These are phyloP conservation scores for Cercophora newfieldiana DNA, from an alignment of 495 filamentous ascomycete genomes.

Conservation along the genomic window DNA sequence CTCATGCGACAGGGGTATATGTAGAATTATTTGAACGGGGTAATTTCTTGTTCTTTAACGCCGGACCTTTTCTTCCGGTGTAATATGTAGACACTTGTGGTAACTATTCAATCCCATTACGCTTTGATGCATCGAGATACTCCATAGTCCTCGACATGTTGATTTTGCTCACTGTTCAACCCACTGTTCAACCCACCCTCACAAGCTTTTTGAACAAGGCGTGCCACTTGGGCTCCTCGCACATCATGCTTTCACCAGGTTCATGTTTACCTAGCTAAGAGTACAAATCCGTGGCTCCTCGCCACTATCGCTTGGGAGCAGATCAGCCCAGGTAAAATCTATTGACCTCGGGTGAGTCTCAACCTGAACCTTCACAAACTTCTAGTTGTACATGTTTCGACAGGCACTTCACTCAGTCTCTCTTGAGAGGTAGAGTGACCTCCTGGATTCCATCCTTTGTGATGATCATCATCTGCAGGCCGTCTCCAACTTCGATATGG, in stretches of 20 bases:
- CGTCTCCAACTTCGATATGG: conserved; percentile 98
- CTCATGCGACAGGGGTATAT: not conserved
- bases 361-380: not conserved
- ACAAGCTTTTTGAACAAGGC: no score
- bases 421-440: conserved; percentile 79
- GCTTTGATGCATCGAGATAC: no score
- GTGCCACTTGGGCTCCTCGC: no score
- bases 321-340: not conserved
- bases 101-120: no score
- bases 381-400: not conserved
- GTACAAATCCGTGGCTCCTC: not conserved
- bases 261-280: not conserved
- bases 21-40: no score
- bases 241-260: no score
- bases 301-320: not conserved
- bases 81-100: no score
- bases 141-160: no score
- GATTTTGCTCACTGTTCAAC: no score
- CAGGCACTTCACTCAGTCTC: conserved; percentile 52
- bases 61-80: conserved; percentile 13
- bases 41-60: no score
- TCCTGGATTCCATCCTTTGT: conserved; percentile 88
- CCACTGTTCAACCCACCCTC: no score
- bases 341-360: not conserved
- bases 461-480: conserved; percentile 91